A percentile compares a stretch with the other conserved stretches of the same genome.
Evolutionary conservation across 2,329 filamentous ascomycete genomes (phyloP).

Genomic region (Colletotrichum australisinense): DNA sequence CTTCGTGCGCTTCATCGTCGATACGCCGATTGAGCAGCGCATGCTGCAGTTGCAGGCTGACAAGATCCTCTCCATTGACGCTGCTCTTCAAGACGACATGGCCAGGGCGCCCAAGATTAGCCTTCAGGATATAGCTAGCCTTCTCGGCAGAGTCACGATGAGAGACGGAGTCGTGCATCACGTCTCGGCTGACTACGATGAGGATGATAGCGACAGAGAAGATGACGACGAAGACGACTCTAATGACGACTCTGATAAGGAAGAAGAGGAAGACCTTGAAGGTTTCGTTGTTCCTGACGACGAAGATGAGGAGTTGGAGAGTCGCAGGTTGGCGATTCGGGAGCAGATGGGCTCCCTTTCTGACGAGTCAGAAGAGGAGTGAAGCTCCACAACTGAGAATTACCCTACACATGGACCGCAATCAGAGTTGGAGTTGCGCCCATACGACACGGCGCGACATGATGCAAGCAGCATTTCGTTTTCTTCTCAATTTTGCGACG

Average conservation of each 20-base stretch:
- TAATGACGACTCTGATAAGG: neutral
- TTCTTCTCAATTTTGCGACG: neutral
- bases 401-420: fast-evolving
- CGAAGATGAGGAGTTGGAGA: neutral
- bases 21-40: constrained; percentile 67
- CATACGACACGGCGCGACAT: neutral
- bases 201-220: neutral
- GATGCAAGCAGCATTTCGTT: neutral
- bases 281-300: constrained; percentile 9
- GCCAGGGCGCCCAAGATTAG: neutral
- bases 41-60: constrained; percentile 65
- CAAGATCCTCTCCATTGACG: constrained; percentile 52
- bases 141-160: neutral
- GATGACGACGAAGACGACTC: neutral
- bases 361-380: neutral
- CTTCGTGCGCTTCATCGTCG: constrained; percentile 67
- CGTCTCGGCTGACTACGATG: neutral
- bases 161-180: neutral
- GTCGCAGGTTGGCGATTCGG: neutral
- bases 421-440: neutral
- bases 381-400: neutral
- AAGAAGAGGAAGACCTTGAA: neutral
- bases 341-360: neutral
- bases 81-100: neutral
- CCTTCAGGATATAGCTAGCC: neutral